Percentiles rank a stretch among this genome's conserved stretches.
phyloP scores from a whole-genome alignment of 75 land plant species.

The Pinus tabuliformis region DNA sequence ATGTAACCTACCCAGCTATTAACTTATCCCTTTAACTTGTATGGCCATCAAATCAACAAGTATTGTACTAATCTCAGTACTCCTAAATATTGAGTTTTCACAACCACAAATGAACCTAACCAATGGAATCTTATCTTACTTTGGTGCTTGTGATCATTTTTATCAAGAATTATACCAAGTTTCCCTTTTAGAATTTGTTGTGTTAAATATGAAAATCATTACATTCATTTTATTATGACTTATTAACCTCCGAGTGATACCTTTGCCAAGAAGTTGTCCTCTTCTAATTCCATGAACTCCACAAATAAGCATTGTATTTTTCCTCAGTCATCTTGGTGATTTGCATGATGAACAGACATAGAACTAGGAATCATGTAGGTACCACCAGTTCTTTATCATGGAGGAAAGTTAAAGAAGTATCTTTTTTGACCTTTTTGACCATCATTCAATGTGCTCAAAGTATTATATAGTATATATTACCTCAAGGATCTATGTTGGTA shows the following conservation, averaged over 20 bases:
- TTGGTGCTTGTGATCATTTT: neutral
- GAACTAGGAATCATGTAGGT: neutral
- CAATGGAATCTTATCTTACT: too few species aligned
- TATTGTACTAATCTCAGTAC: too few species aligned
- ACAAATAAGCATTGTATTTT: neutral
- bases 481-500: neutral
- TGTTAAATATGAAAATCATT: neutral
- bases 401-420: neutral
- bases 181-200: neutral
- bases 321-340: neutral
- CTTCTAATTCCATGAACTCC: neutral
- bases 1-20: too few species aligned
- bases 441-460: neutral
- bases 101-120: too few species aligned
- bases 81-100: too few species aligned
- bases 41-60: too few species aligned
- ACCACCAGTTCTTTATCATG: neutral
- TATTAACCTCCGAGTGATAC: neutral
- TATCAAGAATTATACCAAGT: neutral
- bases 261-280: neutral
- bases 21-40: too few species aligned
- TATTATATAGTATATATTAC: neutral
- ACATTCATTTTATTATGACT: neutral
- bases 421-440: neutral
- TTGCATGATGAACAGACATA: neutral